Base-by-base conservation (phyloP, 768 basidiomycete genomes). In the Tylopilus subfusipes region DNA sequence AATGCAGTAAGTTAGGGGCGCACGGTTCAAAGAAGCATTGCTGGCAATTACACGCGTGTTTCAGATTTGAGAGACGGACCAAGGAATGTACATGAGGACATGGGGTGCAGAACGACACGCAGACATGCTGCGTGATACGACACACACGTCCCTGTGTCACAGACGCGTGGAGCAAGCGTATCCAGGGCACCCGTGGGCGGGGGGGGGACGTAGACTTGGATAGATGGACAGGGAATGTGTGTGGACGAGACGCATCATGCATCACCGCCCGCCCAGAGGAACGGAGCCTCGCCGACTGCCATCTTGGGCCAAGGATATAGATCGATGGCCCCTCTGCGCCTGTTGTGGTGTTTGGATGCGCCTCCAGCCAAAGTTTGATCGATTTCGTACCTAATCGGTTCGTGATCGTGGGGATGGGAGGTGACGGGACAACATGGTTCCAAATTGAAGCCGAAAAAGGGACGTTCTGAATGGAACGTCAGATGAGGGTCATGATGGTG, bases 301-400 rank as follows among this genome's bases (percentile, higher is more conserved):
- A 53, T 53, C 25, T 58, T 36, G 39, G 36, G 25, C 5, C 2
- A 25, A 6, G 1, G 14, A 21, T 30, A 45, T 12, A 14, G 30
- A 62, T 63, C 54, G 59, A 63, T 63, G 46, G 45, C 0, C 2
- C 10, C 0, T 47, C 19, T 19, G 49, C 34, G 42, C 58, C 51
- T 11, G 10, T 53, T 60, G 42, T 7, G 50, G 62, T 36, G 21
- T 11, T 52, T 30, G 13, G 27, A 31, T 25, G 52, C 42, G 22
- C 46, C 52, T 43, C 30, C 4, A 50, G 24, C 21, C 46, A 63
- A 64, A 50, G 63, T 63, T 63, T 48, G 34, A 62, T 64, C 52
- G 48, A 62, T 62, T 39, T 34, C 39, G 39, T 18, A 43, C 21
- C 14, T 22, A 50, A 63, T 60, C 48, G 62, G 53, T 43, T 34